Base-by-base conservation (phyloP, 345 rosid genomes). In the Eucalyptus shirleyi region DNA sequence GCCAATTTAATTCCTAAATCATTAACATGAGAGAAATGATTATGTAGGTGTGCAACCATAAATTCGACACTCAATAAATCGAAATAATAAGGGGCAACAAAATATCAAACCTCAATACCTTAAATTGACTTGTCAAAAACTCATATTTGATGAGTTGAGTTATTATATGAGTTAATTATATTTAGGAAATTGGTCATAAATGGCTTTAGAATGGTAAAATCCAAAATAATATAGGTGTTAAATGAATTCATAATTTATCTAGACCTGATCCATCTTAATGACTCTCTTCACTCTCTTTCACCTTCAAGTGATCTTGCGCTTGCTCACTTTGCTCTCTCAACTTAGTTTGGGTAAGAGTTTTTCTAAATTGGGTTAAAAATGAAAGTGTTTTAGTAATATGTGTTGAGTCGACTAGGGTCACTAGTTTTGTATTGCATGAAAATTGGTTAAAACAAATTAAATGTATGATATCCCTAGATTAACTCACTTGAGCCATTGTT, bases 251-350 rank as follows among this genome's bases (percentile, higher is more conserved):
- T 12, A 60, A 60, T 28, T 60, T 60, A 28, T 28, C 1, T 60
- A 60, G 32, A 28, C 8, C 17, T 0, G 0, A 60, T 28, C 32
- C 67, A 60, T 12, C n/a, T 60, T 1, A 1, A 60, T 60, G 32
- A 60, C 30, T 56, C 62, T 56, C 30, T 56, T 56, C 62, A 56
- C 32, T 60, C 67, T 28, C 67, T 28, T 12, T 60, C n/a, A 12
- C 67, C 67, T 28, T 28, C 67, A 12, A 12, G 30, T 60, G 8
- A 60, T 60, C 67, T 60, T 12, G 7, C 15, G 0, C 8, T 60
- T 3, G 4, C n/a, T 26, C 32, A 28, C 32, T 60, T 60, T 12
- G 16, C 16, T 28, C n/a, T 60, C n/a, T 6, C 67, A 60, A 6
- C 32, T 60, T 12, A 60, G n/a, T 60, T 28, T 60, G 16, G n/a